A percentile compares a stretch with the other conserved stretches of the same genome.
Conservation (phyloP, 306 rosid species). For the Pterocarpus macrocarpus region DNA sequence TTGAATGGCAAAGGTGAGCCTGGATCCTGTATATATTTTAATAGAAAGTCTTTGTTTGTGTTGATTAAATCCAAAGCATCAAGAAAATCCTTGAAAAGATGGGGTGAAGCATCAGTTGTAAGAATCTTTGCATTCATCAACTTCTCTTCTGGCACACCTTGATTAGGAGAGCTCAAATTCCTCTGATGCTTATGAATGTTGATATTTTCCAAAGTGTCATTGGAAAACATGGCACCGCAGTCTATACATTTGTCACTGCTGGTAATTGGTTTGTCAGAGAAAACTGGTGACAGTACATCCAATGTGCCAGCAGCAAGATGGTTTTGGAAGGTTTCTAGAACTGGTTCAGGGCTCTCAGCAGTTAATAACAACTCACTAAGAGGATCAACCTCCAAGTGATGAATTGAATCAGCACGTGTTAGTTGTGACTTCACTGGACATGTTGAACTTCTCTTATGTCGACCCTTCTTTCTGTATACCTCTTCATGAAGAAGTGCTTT, state of each 20-base stretch:
- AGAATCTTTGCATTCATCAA: slow-evolving; percentile 54
- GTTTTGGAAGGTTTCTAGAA: slow-evolving; percentile 42
- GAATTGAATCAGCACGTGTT: slow-evolving; percentile 45
- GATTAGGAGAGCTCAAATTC: neutral
- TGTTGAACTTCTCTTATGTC: slow-evolving; percentile 67
- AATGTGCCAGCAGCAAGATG: slow-evolving; percentile 39
- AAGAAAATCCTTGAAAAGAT: slow-evolving; percentile 65
- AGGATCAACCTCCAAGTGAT: slow-evolving; percentile 51
- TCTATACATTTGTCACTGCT: slow-evolving; percentile 44
- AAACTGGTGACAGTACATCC: slow-evolving; percentile 38
- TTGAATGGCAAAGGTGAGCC: slow-evolving; percentile 60
- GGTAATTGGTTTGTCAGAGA: slow-evolving; percentile 41
- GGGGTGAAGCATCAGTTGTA: slow-evolving; percentile 59
- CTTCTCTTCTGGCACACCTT: slow-evolving; percentile 45
- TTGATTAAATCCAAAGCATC: slow-evolving; percentile 70
- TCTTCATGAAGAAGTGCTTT: slow-evolving; percentile 64
- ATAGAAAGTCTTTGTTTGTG: slow-evolving; percentile 60
- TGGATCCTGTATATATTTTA: slow-evolving; percentile 63
- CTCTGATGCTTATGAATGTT: no score
- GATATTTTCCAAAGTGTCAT: no score
- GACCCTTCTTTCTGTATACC: slow-evolving; percentile 50
- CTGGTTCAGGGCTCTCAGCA: slow-evolving; percentile 43
- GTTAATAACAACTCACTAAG: slow-evolving; percentile 43
- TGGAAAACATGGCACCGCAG: slow-evolving; percentile 42
- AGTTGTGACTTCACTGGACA: slow-evolving; percentile 55